These are phyloP conservation scores for Eutrema heterophyllum DNA, from an alignment of 345 rosid genomes.

Conservation along the genomic window DNA sequence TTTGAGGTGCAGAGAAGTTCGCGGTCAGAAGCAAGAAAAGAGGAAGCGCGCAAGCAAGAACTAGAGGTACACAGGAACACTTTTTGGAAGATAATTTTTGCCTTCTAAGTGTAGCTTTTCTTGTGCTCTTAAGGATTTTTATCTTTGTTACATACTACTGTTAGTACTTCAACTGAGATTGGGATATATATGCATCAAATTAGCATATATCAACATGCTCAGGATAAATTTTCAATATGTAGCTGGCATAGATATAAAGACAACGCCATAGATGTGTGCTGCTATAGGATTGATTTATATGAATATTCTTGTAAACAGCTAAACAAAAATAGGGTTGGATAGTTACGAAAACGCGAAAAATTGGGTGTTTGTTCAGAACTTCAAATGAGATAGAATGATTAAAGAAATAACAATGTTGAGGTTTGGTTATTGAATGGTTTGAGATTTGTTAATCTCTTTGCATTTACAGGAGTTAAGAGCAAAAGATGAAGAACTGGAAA, in stretches of 20 bases:
- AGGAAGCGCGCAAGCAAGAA: slow-evolving; percentile 65
- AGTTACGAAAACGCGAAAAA: neutral
- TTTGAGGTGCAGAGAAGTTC: slow-evolving; percentile 93
- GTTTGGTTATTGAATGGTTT: neutral
- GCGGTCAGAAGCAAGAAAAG: slow-evolving; percentile 82
- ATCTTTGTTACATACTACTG: neutral
- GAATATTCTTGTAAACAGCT: neutral
- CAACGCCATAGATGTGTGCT: neutral
- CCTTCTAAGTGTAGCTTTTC: neutral
- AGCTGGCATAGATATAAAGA: too few species aligned
- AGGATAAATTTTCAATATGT: neutral
- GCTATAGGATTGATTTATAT: neutral
- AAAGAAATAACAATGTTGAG: neutral
- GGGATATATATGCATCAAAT: too few species aligned
- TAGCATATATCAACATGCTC: neutral
- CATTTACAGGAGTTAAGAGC: slow-evolving; percentile 50
- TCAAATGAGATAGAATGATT: neutral
- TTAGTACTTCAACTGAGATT: neutral
- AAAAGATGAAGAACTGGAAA: slow-evolving; percentile 58
- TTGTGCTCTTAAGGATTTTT: neutral
- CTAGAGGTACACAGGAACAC: slow-evolving; percentile 47
- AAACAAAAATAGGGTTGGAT: neutral
- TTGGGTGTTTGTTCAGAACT: neutral
- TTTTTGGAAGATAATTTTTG: neutral
- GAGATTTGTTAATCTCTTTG: slow-evolving; percentile 2